Evolutionary conservation across 192 early-diverging fungal genomes (phyloP).

Genomic region (Entomortierella parvispora): DNA sequence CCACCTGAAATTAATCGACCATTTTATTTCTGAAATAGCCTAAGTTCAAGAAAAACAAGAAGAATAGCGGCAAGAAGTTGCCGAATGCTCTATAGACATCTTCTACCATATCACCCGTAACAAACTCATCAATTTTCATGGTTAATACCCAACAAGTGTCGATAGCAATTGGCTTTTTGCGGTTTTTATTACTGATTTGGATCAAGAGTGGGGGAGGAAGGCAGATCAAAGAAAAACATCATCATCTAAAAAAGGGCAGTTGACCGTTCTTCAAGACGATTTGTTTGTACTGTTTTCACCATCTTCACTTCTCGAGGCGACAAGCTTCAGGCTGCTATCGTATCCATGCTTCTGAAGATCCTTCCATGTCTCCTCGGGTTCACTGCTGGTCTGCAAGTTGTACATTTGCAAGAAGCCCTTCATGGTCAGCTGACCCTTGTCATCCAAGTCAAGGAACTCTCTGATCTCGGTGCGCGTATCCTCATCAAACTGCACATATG

Average conservation of each 20-base stretch:
- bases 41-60: conserved; percentile 39
- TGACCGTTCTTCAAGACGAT: no score
- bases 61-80: conserved; percentile 25
- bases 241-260: no score
- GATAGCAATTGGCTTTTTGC: no score
- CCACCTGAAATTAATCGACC: no score
- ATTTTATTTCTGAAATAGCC: no score
- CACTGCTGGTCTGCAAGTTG: conserved; percentile 72
- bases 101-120: no score
- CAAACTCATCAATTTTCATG: no score
- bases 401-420: conserved; percentile 88
- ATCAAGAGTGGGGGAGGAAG: no score
- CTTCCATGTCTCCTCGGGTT: conserved; percentile 79
- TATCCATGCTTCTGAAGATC: conserved; percentile 78
- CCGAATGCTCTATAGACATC: conserved; percentile 25
- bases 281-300: conserved; percentile 22
- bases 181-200: no score
- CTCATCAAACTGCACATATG: conserved; percentile 40
- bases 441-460: conserved; percentile 71
- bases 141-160: no score
- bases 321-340: conserved; percentile 58
- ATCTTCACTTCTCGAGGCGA: conserved; percentile 54
- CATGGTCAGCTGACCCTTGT: conserved; percentile 67
- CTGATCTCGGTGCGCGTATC: conserved; percentile 67
- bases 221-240: no score